Conservation (phyloP, 164 flowering plant genomes). For the Akebia trifoliata region DNA sequence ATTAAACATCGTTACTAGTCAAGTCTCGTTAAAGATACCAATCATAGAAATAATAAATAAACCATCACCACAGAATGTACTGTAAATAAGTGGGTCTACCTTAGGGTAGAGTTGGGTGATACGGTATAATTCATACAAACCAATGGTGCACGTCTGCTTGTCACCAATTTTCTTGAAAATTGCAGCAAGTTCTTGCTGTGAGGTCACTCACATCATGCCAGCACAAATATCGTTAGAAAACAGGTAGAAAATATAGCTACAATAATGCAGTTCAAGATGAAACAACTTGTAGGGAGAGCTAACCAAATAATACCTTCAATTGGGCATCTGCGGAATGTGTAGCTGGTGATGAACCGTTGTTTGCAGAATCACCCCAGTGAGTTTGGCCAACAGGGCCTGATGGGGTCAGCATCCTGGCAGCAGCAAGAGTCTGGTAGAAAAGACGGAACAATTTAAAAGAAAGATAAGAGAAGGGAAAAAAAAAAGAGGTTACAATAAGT, state of each 20-base stretch:
- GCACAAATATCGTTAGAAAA: background rate
- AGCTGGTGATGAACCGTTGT: constrained; percentile 66
- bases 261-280: background rate
- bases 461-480: no score
- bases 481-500: no score
- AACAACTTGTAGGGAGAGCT: background rate
- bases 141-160: constrained; percentile 94
- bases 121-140: constrained; percentile 84
- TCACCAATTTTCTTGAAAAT: constrained; percentile 99
- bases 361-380: constrained; percentile 88
- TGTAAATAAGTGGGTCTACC: constrained; percentile 34
- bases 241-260: background rate
- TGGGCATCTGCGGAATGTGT: constrained; percentile 97
- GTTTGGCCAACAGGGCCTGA: constrained; percentile 87
- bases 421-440: constrained; percentile 82
- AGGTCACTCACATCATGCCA: no score
- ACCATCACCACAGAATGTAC: background rate
- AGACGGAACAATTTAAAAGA: background rate
- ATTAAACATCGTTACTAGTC: no score
- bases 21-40: background rate
- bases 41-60: background rate
- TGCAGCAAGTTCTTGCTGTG: constrained; percentile 97
- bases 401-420: constrained; percentile 95
- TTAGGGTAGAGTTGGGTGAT: constrained; percentile 92
- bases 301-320: constrained; percentile 54